Evolutionary conservation across 1,284 basidiomycete genomes (phyloP), one percentile per base, ranked within the genome.

Genomic region (Cerioporus squamosus): DNA sequence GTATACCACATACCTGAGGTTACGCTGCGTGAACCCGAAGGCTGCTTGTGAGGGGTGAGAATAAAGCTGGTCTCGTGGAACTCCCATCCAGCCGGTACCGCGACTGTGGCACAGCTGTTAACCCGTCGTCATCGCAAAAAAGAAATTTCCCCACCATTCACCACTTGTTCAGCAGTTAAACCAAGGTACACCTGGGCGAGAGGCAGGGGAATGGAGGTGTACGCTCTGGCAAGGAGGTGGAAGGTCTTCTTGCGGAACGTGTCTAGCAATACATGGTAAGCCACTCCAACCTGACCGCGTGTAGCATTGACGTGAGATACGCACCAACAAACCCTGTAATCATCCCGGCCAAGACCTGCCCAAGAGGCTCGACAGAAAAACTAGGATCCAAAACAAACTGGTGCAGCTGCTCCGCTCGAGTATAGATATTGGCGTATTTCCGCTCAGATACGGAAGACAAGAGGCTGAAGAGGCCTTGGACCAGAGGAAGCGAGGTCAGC

Each of bases 121-220:
- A 22, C n/a, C 20, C 24, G 38, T n/a, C 6, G 22, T 17, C 5
- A 8, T 14, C 23, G 38, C 24, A 17, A 22, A 20, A n/a, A 29
- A 18, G 14, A 10, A 51, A 26, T 6, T 20, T 15, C 65, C 74
- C 26, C 64, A 87, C 86, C 77, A 53, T 72, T 54, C 18, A 86
- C 65, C 1, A 86, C 71, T 53, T 81, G 74, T 24, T 86, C 81
- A 1, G 72, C 61, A 1, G 76, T 64, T 44, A 85, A 69, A 20
- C 84, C 83, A 23, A 90, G 75, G 66, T 89, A 90, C 23, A 63
- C 70, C 62, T 83, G 78, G 5, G 82, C 84, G 5, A 86, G 74
- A 2, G 77, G 56, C 6, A 85, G 56, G 14, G 83, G 79, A 29
- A 91, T 72, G 2, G 85, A 83, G 0, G 81, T 79, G 71, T 88